Conservation (phyloP, 345 rosid genomes). For the Aurinia saxatilis region DNA sequence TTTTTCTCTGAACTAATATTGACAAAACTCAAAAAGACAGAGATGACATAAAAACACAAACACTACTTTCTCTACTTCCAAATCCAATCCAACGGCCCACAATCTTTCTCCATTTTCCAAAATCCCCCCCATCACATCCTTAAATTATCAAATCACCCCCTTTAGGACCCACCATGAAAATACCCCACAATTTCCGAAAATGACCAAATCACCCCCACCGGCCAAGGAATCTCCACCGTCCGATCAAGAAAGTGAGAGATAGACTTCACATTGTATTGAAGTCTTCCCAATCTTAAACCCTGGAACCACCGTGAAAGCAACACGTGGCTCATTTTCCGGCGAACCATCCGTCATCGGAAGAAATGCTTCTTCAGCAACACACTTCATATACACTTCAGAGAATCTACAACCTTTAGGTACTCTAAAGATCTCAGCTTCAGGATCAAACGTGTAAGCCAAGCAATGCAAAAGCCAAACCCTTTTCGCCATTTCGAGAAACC, state of each 20-base stretch:
- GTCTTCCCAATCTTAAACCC: conserved; percentile 87
- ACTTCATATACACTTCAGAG: conserved; percentile 88
- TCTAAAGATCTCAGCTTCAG: conserved; percentile 64
- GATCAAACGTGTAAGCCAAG: conserved; percentile 61
- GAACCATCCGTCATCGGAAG: neutral
- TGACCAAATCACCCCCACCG: neutral
- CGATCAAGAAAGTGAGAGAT: conserved; percentile 35
- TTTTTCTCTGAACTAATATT: conserved; percentile 28
- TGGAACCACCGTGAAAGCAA: conserved; percentile 79
- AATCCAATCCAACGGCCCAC: conserved; percentile 11
- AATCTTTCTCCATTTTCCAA: neutral
- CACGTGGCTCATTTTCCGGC: conserved; percentile 46
- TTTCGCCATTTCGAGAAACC: conserved; percentile 74
- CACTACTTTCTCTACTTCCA: conserved; percentile 7
- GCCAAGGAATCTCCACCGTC: neutral
- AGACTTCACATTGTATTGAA: conserved; percentile 69
- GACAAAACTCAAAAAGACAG: conserved; percentile 23
- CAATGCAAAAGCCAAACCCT: conserved; percentile 85
- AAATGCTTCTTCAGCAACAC: conserved; percentile 52
- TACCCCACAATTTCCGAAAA: neutral
- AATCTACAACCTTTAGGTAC: conserved; percentile 54
- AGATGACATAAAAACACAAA: neutral
- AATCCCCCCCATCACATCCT: neutral
- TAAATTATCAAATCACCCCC: neutral
- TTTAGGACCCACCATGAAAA: neutral